Evolutionary conservation across 352 stramenopile species (phyloP), one percentile per base, ranked within the genome.

Genomic region (Nothophytophthora sp.): DNA sequence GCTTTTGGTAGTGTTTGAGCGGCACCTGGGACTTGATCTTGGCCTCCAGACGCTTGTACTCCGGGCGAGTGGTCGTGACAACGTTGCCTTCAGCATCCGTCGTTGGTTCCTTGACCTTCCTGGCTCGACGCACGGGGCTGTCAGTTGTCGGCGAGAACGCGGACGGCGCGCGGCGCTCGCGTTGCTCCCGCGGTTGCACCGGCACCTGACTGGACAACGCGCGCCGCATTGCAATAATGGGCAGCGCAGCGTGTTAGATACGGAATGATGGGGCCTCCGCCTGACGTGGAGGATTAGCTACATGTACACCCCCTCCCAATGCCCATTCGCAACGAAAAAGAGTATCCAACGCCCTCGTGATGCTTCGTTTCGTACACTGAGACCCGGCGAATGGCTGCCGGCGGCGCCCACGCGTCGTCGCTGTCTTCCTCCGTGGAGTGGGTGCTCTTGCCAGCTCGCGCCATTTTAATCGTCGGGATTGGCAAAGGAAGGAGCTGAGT

Each of bases 11-110:
- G n/a, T n/a, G n/a, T n/a, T n/a, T n/a, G n/a, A n/a, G n/a, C n/a
- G 46, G 22, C 22, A 74, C 68, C 60, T 75, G 68, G 1, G 68
- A 60, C 46, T 70, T 75, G 50, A 79, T 60, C 28, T 66, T 70
- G 24, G 50, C 62, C 44, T 67, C 68, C 25, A 79, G 36, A 19
- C 56, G 57, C 25, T 66, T 59, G 34, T 73, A 23, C 35, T 65
- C 65, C 2, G 68, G 65, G 39, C 64, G 64, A 62, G 24, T 24
- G 4, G 60, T 30, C 11, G 35, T 38, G 35, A 32, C 27, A n/a
- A 38, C 7, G 10, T 63, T 54, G 6, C 32, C 30, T 15, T 64
- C 55, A 15, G 22, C 35, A 2, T 49, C 42, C 4, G 40, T 44
- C 12, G 41, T 63, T 4, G 51, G 30, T 2, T 60, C 48, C 33